Base-by-base conservation (phyloP, 1,284 basidiomycete genomes). In the Cerioporus squamosus region DNA sequence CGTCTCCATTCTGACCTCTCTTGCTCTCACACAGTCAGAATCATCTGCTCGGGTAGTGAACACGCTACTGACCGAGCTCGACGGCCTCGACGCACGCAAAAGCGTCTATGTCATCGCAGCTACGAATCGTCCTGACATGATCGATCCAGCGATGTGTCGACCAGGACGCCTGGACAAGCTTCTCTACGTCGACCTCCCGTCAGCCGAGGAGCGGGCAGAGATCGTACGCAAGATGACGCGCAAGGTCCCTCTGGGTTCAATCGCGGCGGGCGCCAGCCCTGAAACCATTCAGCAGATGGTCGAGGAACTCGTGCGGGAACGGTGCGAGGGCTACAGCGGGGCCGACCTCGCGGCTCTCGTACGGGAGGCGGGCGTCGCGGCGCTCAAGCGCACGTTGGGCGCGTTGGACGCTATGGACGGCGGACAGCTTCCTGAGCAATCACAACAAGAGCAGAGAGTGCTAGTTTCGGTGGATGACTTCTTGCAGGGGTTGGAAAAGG, bases 41-140 rank as follows among this genome's bases (percentile, higher is more conserved):
- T 94, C 95, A 1, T 97, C 95, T 3, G 91, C 95, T 0, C 86
- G 97, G n/a, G 94, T 99, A 5, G 97, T 99, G 63, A 99, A 98
- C 76, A 98, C 96, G 0, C 87, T 99, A 8, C 82, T 98, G 2
- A 98, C 97, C 1, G 97, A 98, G 74, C 86, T 98, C 24, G 97
- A 98, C 69, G 97, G 97, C 0, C 87, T 98, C 33, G 94, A 97
- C 65, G 81, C 89, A 0, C 86, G 96, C 59, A 95, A 93, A 71
- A 85, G 87, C 50, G 96, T 98, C 53, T 98, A 97, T 70, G 95
- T 98, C 24, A 95, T 98, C 64, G 97, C 91, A 0, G 97, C 97
- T 1, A 99, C 97, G 5, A 98, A 99, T 75, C 82, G 97, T n/a
- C 97, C 97, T 0, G 97, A 98, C 77, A 98, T 98, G 88, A 95